Evolutionary conservation across 2,329 filamentous ascomycete species (phyloP).

Genomic region (Aotearoamyces nothofagi): DNA sequence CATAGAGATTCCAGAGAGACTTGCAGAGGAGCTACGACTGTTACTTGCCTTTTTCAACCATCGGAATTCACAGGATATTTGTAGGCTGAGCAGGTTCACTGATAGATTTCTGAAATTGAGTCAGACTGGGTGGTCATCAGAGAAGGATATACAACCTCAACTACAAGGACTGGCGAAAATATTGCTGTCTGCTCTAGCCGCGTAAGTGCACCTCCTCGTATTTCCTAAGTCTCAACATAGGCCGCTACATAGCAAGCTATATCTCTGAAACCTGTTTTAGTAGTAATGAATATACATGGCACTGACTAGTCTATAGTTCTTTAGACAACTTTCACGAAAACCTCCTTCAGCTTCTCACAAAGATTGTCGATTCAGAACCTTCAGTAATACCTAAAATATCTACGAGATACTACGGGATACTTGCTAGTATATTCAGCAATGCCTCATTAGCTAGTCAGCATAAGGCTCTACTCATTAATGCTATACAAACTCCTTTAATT

Average conservation of each 20-base stretch:
- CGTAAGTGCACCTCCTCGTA: no score
- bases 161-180: no score
- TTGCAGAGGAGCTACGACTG: slow-evolving; percentile 28
- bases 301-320: neutral
- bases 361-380: slow-evolving; percentile 9
- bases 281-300: slow-evolving; percentile 6
- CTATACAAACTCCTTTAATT: slow-evolving; percentile 13
- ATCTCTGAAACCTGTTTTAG: neutral
- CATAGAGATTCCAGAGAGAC: slow-evolving; percentile 17
- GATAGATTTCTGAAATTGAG: slow-evolving; percentile 26
- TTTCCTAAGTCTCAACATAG: no score
- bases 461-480: slow-evolving; percentile 8
- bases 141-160: no score
- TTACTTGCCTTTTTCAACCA: slow-evolving; percentile 34
- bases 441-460: slow-evolving; percentile 4
- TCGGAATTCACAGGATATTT: slow-evolving; percentile 28
- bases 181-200: no score
- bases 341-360: slow-evolving; percentile 13
- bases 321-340: neutral
- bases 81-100: slow-evolving; percentile 29
- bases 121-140: no score
- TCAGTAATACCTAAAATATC: slow-evolving; percentile 12
- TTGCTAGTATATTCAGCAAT: slow-evolving; percentile 11
- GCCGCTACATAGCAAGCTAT: no score
- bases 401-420: slow-evolving; percentile 14